Evolutionary conservation across 345 rosid species (phyloP).

Genomic region (Adansonia digitata): DNA sequence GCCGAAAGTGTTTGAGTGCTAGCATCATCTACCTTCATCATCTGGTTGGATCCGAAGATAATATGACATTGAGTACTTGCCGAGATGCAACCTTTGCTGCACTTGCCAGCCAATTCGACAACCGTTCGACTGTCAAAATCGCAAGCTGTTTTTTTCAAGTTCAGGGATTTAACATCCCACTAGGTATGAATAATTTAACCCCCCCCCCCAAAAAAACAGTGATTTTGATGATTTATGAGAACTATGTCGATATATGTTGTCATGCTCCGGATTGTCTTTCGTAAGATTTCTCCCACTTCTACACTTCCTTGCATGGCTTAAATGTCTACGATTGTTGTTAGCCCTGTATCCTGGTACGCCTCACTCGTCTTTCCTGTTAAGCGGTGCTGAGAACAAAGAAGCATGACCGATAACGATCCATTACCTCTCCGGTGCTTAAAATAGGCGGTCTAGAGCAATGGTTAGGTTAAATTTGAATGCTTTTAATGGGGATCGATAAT

Average conservation of each 20-base stretch:
- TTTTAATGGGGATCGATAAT: neutral
- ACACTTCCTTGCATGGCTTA: neutral
- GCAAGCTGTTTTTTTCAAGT: constrained; percentile 89
- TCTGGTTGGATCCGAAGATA: constrained; percentile 51
- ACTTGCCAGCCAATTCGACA: constrained; percentile 68
- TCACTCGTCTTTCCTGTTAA: neutral
- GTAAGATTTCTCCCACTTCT: neutral
- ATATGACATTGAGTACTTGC: constrained; percentile 72
- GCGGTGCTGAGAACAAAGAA: neutral
- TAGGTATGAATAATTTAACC: constrained; percentile 43
- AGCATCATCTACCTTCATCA: constrained; percentile 66
- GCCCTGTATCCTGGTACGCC: no score
- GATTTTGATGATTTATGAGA: neutral
- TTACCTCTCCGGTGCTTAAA: neutral
- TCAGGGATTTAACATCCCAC: constrained; percentile 47
- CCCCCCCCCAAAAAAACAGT: neutral
- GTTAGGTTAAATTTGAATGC: neutral
- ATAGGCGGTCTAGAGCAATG: neutral
- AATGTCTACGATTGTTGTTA: neutral
- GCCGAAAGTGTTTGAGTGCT: constrained; percentile 75
- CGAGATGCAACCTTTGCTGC: constrained; percentile 83
- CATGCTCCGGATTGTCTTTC: neutral
- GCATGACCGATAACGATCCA: neutral
- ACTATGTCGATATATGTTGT: neutral
- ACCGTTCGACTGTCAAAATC: constrained; percentile 47